These are phyloP conservation scores for Nitzschia palea DNA, from an alignment of 108 stramenopile genomes.

Conservation along the genomic window DNA sequence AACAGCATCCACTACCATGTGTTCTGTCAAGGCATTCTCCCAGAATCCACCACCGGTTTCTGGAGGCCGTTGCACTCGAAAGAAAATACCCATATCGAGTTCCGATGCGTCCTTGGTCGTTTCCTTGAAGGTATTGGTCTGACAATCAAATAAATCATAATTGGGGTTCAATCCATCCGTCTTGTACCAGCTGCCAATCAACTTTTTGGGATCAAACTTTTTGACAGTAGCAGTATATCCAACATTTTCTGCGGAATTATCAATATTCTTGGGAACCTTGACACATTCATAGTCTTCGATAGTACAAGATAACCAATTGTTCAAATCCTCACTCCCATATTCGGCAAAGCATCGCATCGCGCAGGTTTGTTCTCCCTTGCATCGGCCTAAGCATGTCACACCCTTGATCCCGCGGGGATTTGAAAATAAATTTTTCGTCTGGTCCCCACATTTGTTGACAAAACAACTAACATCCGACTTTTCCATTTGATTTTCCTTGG, in stretches of 20 bases:
- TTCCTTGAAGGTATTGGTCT: slow-evolving; percentile 82
- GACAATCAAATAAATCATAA: slow-evolving; percentile 95
- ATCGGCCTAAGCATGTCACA: slow-evolving; percentile 82
- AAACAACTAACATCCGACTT: slow-evolving; percentile 83
- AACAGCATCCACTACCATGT: slow-evolving; percentile 79
- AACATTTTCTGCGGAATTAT: slow-evolving; percentile 72
- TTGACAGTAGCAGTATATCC: slow-evolving; percentile 51
- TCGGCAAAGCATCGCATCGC: slow-evolving; percentile 88
- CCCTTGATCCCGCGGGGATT: slow-evolving; percentile 90
- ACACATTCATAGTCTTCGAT: slow-evolving; percentile 90
- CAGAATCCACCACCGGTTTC: slow-evolving; percentile 84
- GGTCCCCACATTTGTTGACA: slow-evolving; percentile 74
- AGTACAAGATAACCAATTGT: slow-evolving; percentile 81
- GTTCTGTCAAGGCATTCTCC: slow-evolving; percentile 86
- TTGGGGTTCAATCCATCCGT: slow-evolving; percentile 91
- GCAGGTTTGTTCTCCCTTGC: slow-evolving; percentile 91
- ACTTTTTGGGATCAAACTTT: slow-evolving; percentile 71
- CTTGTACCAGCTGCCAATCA: slow-evolving; percentile 94
- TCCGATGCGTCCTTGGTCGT: slow-evolving; percentile 42
- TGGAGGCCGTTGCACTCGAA: slow-evolving; percentile 78
- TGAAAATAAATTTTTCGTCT: slow-evolving; percentile 72
- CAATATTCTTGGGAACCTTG: slow-evolving; percentile 77
- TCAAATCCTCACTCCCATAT: slow-evolving; percentile 68
- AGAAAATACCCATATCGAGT: slow-evolving; percentile 86
- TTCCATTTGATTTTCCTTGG: slow-evolving; percentile 85